A percentile compares a stretch with the other conserved stretches of the same genome.
Evolutionary conservation across 2,329 filamentous ascomycete genomes (phyloP).

Genomic region (Cordyceps cateniannulata): DNA sequence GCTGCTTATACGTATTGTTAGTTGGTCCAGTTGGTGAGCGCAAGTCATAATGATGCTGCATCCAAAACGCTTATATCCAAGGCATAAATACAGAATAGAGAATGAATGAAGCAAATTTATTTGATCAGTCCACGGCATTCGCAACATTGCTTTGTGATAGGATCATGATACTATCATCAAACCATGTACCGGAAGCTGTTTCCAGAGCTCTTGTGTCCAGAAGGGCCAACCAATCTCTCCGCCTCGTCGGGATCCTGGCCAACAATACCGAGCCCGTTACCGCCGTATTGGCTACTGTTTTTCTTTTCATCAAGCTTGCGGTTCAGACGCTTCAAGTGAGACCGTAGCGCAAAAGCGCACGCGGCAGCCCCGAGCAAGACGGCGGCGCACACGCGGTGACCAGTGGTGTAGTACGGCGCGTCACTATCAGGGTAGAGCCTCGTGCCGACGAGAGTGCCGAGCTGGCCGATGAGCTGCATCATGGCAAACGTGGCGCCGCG

Average conservation of each 20-base stretch:
- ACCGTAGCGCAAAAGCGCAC: conserved; percentile 47
- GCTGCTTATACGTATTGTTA: not conserved
- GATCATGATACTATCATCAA: conserved; percentile 19
- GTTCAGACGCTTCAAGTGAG: conserved; percentile 49
- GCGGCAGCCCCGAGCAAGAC: conserved; percentile 57
- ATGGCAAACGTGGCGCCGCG: conserved; percentile 74
- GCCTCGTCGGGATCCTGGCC: conserved; percentile 25
- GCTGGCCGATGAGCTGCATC: conserved; percentile 75
- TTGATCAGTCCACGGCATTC: not conserved
- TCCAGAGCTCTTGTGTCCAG: conserved; percentile 18
- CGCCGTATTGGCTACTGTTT: conserved; percentile 17
- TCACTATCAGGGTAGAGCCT: conserved; percentile 56
- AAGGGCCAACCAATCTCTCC: conserved; percentile 32
- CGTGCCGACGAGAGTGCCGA: conserved; percentile 65
- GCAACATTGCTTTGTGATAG: not conserved
- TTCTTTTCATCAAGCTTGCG: conserved; percentile 32
- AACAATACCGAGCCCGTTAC: not conserved
- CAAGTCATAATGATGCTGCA: conserved; percentile 2
- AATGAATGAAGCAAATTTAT: not conserved
- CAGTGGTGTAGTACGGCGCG: conserved; percentile 54
- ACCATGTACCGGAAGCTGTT: conserved; percentile 42
- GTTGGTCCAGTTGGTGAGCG: not conserved
- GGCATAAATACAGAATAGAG: conserved; percentile 6
- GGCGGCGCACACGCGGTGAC: conserved; percentile 56
- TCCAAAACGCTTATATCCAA: conserved; percentile 2